A percentile compares a stretch with the other conserved stretches of the same genome.
These are phyloP conservation scores for Sporobolomyces pararoseus DNA, from an alignment of 768 basidiomycete species.

Conservation along the genomic window DNA sequence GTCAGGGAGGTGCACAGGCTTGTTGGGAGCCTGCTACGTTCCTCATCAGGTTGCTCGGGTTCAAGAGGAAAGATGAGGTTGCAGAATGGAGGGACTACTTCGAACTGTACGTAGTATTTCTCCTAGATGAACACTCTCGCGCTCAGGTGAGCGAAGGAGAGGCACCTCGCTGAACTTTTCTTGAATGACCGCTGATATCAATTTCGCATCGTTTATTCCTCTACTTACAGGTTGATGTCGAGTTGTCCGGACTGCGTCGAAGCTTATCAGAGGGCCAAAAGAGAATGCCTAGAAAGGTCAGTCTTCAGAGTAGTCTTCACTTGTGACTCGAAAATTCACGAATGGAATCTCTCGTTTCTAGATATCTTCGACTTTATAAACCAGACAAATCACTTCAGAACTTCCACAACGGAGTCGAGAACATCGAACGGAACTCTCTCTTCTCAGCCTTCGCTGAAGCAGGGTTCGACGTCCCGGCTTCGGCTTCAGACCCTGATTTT, in stretches of 20 bases:
- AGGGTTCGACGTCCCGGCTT: slow-evolving; percentile 45
- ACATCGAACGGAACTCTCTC: slow-evolving; percentile 57
- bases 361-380: slow-evolving; percentile 18
- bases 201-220: too few species aligned
- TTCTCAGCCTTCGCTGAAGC: slow-evolving; percentile 2
- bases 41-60: slow-evolving; percentile 76
- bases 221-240: slow-evolving; percentile 54
- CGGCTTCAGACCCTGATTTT: slow-evolving; percentile 38
- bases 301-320: slow-evolving; percentile 49
- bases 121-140: neutral
- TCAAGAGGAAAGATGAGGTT: slow-evolving; percentile 57
- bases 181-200: slow-evolving; percentile 48
- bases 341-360: neutral
- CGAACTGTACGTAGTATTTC: slow-evolving; percentile 20
- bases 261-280: slow-evolving; percentile 63
- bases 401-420: slow-evolving; percentile 66
- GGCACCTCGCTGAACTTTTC: too few species aligned
- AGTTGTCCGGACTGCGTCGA: slow-evolving; percentile 69
- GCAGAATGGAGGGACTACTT: slow-evolving; percentile 60
- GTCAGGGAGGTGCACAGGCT: slow-evolving; percentile 58
- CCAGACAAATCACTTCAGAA: slow-evolving; percentile 49
- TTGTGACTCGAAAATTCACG: neutral
- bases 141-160: too few species aligned
- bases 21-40: slow-evolving; percentile 68
- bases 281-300: slow-evolving; percentile 65